Evolutionary conservation across 305 asterid species (phyloP).

Genomic region (Fraxinus velutina): DNA sequence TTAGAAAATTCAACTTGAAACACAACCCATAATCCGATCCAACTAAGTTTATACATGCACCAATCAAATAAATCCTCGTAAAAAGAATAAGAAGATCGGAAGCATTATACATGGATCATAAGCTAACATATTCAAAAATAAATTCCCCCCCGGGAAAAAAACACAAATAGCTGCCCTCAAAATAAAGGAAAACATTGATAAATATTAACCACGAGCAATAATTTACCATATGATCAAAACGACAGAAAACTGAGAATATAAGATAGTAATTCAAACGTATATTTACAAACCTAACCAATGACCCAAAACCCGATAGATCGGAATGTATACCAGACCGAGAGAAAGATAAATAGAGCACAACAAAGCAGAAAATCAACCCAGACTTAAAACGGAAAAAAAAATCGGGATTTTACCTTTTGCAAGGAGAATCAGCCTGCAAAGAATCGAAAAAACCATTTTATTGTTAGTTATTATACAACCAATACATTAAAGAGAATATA

Average conservation of each 20-base stretch:
- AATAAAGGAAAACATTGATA: not conserved
- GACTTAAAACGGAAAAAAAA: not conserved
- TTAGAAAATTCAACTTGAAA: not conserved
- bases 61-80: not conserved
- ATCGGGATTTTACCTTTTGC: constrained; percentile 49
- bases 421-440: constrained; percentile 92
- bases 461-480: not conserved
- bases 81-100: not conserved
- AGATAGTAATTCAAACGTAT: not conserved
- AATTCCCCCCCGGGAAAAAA: not conserved
- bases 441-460: not conserved
- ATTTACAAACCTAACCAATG: not conserved
- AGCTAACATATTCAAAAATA: not conserved
- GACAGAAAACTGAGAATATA: not conserved
- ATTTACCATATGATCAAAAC: not conserved
- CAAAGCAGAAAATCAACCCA: not conserved
- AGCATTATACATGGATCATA: not conserved
- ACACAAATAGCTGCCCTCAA: not conserved
- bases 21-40: not conserved
- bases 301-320: not conserved
- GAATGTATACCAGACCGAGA: not conserved
- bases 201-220: not conserved
- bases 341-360: not conserved
- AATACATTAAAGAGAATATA: not conserved
- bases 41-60: not conserved